Evolutionary conservation across 2,329 filamentous ascomycete species (phyloP).

Genomic region (Mycosphaerella sp.): DNA sequence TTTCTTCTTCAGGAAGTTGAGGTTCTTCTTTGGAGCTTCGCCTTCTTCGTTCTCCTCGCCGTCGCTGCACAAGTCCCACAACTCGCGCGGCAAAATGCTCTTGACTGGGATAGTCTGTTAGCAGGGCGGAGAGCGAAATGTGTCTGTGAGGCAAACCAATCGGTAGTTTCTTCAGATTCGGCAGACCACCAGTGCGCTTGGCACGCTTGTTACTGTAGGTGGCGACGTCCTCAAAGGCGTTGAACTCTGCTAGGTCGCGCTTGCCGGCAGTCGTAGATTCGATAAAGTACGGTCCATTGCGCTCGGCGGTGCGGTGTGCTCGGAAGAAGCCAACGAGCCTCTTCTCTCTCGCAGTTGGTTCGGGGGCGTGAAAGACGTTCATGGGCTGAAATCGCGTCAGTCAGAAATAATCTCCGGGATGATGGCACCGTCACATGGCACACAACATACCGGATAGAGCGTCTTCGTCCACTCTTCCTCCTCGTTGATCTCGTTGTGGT

Average conservation of each 20-base stretch:
- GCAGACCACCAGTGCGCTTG: slow-evolving; percentile 36
- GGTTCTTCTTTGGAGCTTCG: slow-evolving; percentile 19
- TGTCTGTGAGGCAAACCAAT: slow-evolving; percentile 12
- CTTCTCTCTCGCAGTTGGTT: slow-evolving; percentile 16
- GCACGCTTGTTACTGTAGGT: slow-evolving; percentile 36
- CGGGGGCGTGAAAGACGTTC: slow-evolving; percentile 11
- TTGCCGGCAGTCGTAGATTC: slow-evolving; percentile 34
- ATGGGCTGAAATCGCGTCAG: slow-evolving; percentile 6
- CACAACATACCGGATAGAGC: slow-evolving; percentile 18
- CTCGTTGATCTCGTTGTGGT: slow-evolving; percentile 11
- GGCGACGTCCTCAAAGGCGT: slow-evolving; percentile 48
- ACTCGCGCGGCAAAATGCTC: slow-evolving; percentile 46
- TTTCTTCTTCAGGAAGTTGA: slow-evolving; percentile 23
- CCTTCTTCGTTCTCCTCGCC: slow-evolving; percentile 24
- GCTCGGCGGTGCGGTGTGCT: slow-evolving; percentile 14
- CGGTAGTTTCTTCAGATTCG: slow-evolving; percentile 44
- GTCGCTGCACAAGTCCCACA: slow-evolving; percentile 38
- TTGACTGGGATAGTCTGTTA: slow-evolving; percentile 35
- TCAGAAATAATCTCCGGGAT: no score
- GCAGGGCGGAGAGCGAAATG: background rate
- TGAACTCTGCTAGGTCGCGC: slow-evolving; percentile 51
- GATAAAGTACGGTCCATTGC: slow-evolving; percentile 22
- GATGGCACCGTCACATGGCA: no score
- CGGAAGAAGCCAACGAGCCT: slow-evolving; percentile 11
- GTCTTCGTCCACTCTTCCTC: slow-evolving; percentile 19